Conservation (phyloP, 1,284 basidiomycete species). For the Megacollybia platyphylla region DNA sequence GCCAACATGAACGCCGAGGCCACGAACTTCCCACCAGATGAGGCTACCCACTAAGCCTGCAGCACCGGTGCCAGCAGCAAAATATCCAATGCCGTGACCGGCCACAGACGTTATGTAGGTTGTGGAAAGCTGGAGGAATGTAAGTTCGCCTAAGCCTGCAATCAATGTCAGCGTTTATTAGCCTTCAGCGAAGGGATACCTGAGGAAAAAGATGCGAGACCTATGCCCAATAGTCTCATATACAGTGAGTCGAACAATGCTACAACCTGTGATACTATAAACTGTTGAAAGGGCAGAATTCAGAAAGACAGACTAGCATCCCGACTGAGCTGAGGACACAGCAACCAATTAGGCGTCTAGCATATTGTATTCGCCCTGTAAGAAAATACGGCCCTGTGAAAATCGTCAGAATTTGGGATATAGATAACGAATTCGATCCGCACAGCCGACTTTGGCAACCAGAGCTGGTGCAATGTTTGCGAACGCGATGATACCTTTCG, state of each 20-base stretch:
- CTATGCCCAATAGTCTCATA: conserved; percentile 77
- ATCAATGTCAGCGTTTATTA: conserved; percentile 4
- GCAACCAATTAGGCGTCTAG: conserved; percentile 65
- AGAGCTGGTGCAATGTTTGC: conserved; percentile 82
- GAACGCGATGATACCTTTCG: conserved; percentile 88
- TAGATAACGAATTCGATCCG: no score
- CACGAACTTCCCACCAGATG: conserved; percentile 89
- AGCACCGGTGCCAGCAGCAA: conserved; percentile 87
- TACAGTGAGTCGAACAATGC: conserved; percentile 60
- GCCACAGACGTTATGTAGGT: conserved; percentile 60
- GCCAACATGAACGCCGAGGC: conserved; percentile 74
- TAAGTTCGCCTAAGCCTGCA: conserved; percentile 82
- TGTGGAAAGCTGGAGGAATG: conserved; percentile 89
- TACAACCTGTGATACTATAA: conserved; percentile 48
- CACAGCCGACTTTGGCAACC: conserved; percentile 71
- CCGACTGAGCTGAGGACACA: conserved; percentile 63
- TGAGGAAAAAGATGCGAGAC: conserved; percentile 82
- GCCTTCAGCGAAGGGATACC: conserved; percentile 26
- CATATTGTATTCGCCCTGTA: conserved; percentile 73
- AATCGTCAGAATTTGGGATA: no score
- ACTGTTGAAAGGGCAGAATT: background rate
- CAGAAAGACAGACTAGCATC: conserved; percentile 51
- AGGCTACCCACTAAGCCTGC: conserved; percentile 89
- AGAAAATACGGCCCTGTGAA: conserved; percentile 69
- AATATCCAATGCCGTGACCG: conserved; percentile 70